Base-by-base conservation (phyloP, 2,329 filamentous ascomycete genomes). In the Cladosporium sphaerospermum region DNA sequence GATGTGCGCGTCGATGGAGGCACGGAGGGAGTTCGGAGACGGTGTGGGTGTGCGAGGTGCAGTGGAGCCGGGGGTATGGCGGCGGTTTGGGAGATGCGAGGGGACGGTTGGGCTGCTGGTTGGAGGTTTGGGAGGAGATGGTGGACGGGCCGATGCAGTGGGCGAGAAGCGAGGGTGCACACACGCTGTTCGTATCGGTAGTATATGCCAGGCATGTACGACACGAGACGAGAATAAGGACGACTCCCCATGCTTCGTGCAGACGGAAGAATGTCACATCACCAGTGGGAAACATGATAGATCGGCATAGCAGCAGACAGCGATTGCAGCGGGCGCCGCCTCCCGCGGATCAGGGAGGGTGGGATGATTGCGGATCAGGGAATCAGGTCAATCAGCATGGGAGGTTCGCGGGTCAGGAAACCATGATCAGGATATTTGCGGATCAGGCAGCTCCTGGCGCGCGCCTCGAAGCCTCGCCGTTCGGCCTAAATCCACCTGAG, bases 271-370 rank as follows among this genome's bases (percentile, higher is more conserved):
- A 14, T 33, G 31, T 51, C 37, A 42, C 31, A 42, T 14, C 23
- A 36, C 4, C n/a, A 9, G 34, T 36, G 39, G 28, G 14, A 16
- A 37, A 16, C 10, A 23, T 14, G 47, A 36, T 42, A 36, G 47
- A 51, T 51, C 47, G 47, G 40, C 47, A 51, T 51, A 51, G 28
- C 31, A 44, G 47, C 39, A 32, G 47, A 9, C 39, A 11, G 32
- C 47, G 47, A 51, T 43, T 43, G 47, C 47, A 51, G 28, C 13
- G 31, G 13, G 40, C 23, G 31, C 37, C 23, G 47, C 39, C 37
- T 43, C 28, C 31, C 40, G 18, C 11, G 3, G 47, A 51, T 51
- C 31, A 31, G 47, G 36, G 31, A 33, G 33, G 9, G 13, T 28
- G 45, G 2, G 11, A 16, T 10, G 18, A 37, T 19, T 10, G 34